Evolutionary conservation across 148 eudicot genomes (phyloP).

Genomic region (Arctostaphylos glauca): DNA sequence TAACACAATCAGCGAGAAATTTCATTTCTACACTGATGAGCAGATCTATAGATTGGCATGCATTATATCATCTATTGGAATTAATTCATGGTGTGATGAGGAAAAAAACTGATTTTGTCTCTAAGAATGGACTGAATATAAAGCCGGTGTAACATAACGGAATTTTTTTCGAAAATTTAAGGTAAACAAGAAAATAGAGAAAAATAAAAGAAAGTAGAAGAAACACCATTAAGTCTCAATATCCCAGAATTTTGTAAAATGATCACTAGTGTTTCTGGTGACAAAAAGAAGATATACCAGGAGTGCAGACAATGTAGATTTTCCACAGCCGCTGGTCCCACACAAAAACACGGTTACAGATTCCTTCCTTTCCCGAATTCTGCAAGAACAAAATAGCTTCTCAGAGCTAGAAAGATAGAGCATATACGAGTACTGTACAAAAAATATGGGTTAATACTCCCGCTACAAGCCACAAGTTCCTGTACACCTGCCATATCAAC

Average conservation of each 20-base stretch:
- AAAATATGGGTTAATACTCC: neutral
- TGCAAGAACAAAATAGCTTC: constrained; percentile 29
- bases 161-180: neutral
- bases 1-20: neutral
- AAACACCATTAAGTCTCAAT: neutral
- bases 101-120: neutral
- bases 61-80: neutral
- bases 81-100: neutral
- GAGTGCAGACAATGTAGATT: constrained; percentile 89
- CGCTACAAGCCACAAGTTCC: neutral
- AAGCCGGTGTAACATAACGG: neutral
- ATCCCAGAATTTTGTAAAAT: neutral
- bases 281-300: constrained; percentile 49
- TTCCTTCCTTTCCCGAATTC: constrained; percentile 88
- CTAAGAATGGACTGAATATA: neutral
- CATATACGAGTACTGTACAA: neutral
- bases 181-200: neutral
- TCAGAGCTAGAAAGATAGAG: neutral
- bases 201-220: neutral
- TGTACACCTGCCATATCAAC: neutral
- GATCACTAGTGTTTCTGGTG: neutral
- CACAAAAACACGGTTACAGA: constrained; percentile 83
- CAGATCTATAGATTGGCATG: neutral
- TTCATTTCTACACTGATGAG: neutral
- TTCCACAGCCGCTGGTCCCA: constrained; percentile 98